Percentiles rank a stretch among this genome's conserved stretches.
phyloP scores from a whole-genome alignment of 2,329 filamentous ascomycete genomes.

The Teratosphaeria viscida region DNA sequence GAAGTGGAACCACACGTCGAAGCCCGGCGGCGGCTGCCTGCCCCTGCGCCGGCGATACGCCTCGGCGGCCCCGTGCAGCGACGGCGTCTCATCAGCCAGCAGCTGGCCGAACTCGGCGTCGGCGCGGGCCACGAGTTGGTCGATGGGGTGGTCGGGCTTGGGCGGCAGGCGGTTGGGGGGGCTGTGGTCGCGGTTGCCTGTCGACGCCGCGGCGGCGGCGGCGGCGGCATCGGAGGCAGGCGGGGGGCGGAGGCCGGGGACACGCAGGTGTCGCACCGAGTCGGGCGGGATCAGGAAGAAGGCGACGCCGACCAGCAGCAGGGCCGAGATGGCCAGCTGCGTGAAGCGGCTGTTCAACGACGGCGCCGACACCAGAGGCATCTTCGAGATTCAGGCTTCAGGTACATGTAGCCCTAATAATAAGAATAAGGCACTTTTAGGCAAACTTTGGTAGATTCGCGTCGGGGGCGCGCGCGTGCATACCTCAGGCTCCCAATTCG shows the following conservation, averaged over 20 bases:
- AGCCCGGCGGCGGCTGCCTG: slow-evolving; percentile 41
- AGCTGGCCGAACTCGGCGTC: slow-evolving; percentile 23
- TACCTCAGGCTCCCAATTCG: no score
- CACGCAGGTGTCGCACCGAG: slow-evolving; percentile 8
- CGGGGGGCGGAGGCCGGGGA: slow-evolving; percentile 3
- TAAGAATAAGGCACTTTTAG: no score
- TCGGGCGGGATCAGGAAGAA: slow-evolving; percentile 15
- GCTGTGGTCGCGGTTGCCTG: neutral
- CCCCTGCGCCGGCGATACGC: slow-evolving; percentile 36
- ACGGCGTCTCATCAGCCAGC: slow-evolving; percentile 27
- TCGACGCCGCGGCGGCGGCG: no score
- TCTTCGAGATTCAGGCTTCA: neutral
- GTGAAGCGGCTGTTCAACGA: slow-evolving; percentile 23
- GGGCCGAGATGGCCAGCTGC: slow-evolving; percentile 18
- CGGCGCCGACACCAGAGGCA: slow-evolving; percentile 16
- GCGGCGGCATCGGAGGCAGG: no score
- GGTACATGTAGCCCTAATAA: no score
- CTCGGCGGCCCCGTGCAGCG: slow-evolving; percentile 28
- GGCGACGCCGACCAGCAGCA: slow-evolving; percentile 12
- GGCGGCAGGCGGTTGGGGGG: slow-evolving; percentile 3
- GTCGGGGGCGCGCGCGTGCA: neutral
- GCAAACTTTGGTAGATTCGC: no score
- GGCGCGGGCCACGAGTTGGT: slow-evolving; percentile 26
- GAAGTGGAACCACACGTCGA: slow-evolving; percentile 39
- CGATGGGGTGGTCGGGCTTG: slow-evolving; percentile 28